Conservation (phyloP, 1,139 yeast species). For the Yamadazyma mexicana region DNA sequence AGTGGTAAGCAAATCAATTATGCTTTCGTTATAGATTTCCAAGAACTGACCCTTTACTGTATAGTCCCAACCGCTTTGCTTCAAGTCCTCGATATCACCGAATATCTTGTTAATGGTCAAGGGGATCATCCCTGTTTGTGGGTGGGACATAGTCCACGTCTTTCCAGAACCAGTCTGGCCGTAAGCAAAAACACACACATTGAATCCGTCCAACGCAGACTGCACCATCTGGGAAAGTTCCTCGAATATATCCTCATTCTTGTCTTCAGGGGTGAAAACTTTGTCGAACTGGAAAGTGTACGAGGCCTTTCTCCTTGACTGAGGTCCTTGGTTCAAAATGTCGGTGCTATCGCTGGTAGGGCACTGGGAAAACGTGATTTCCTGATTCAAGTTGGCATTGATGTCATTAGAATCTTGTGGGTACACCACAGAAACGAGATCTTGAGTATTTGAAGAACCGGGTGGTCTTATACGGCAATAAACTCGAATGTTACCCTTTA, state of each 20-base stretch:
- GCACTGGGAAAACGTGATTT: slow-evolving; percentile 30
- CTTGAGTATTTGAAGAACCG: slow-evolving; percentile 18
- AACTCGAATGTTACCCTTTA: slow-evolving; percentile 90
- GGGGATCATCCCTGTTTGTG: slow-evolving; percentile 79
- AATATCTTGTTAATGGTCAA: slow-evolving; percentile 74
- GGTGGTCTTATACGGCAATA: slow-evolving; percentile 82
- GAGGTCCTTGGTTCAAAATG: slow-evolving; percentile 7
- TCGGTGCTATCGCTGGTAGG: background rate
- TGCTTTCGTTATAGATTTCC: slow-evolving; percentile 84
- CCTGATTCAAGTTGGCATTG: slow-evolving; percentile 42
- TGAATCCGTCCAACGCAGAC: slow-evolving; percentile 86
- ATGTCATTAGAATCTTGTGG: slow-evolving; percentile 50
- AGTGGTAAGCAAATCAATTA: slow-evolving; percentile 60
- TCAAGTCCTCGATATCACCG: slow-evolving; percentile 50
- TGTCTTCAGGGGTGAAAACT: slow-evolving; percentile 57
- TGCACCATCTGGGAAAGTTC: slow-evolving; percentile 88
- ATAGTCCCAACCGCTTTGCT: slow-evolving; percentile 66
- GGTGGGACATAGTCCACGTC: slow-evolving; percentile 83
- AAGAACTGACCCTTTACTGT: slow-evolving; percentile 72
- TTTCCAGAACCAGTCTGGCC: slow-evolving; percentile 99
- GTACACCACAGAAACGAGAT: slow-evolving; percentile 39
- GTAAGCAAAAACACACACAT: slow-evolving; percentile 93
- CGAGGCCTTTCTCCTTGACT: slow-evolving; percentile 5
- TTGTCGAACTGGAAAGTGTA: slow-evolving; percentile 71
- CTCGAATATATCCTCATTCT: slow-evolving; percentile 68